These are phyloP conservation scores for Cercospora canescens DNA, from an alignment of 2,329 filamentous ascomycete species.

Conservation along the genomic window DNA sequence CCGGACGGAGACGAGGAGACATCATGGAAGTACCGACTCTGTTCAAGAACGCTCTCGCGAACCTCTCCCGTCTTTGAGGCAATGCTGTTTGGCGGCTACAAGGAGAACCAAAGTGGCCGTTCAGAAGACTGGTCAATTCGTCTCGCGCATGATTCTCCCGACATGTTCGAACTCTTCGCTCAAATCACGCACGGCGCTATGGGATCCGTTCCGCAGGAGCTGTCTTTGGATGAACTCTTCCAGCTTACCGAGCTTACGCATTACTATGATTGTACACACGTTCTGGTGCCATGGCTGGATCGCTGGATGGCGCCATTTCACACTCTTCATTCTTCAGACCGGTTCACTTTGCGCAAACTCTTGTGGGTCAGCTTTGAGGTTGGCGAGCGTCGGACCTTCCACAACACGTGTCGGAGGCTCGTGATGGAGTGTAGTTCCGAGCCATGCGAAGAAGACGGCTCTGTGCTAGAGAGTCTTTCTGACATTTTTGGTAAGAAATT, in stretches of 20 bases:
- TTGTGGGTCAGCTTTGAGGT: constrained; percentile 17
- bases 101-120: neutral
- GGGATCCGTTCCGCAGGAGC: neutral
- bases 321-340: constrained; percentile 1
- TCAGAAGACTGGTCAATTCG: neutral
- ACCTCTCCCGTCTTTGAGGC: constrained; percentile 1
- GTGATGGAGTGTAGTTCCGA: neutral
- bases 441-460: neutral
- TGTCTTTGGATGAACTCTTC: constrained; percentile 44
- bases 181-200: constrained; percentile 44
- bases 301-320: constrained; percentile 2
- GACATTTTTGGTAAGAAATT: neutral
- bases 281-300: constrained; percentile 16
- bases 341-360: constrained; percentile 11
- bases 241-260: constrained; percentile 27
- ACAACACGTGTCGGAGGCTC: neutral
- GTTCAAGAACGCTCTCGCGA: constrained; percentile 2
- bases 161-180: constrained; percentile 24
- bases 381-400: neutral
- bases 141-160: neutral
- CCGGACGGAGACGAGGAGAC: neutral
- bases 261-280: constrained; percentile 18
- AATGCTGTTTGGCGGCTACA: neutral
- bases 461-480: neutral
- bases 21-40: neutral